Evolutionary conservation across 495 filamentous ascomycete species (phyloP), one percentile per base, ranked within the genome.

Genomic region (Pseudevernia furfuracea): DNA sequence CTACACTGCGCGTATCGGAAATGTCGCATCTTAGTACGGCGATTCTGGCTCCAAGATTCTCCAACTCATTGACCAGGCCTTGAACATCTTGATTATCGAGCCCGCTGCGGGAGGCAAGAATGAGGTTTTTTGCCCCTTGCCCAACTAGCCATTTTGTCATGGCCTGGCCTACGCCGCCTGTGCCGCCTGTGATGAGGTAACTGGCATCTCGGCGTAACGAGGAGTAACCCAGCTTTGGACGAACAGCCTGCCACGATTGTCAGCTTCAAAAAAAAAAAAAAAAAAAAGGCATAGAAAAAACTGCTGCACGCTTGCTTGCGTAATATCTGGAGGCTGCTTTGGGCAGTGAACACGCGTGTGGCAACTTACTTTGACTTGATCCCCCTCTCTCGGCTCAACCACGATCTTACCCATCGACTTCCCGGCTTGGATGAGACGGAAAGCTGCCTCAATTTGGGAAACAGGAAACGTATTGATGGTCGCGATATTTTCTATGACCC

Each of bases 141-240:
- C 74, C 69, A 7, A 80, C 79, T 77, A 87, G 81, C 81, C 81
- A 84, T 1, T 72, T 72, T 0, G 80, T 69, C 53, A 86, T 74
- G 46, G 77, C 74, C 58, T 78, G 72, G 12, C 83, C 84, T 10
- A 87, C 71, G 44, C 84, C 84, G 23, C 83, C 84, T 5, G 83
- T 77, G 25, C 85, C 83, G 25, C 85, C 84, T 59, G 81, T 75
- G 19, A 87, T 70, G 25, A 87, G 71, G 67, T 87, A 87, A 1
- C 81, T 77, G 1, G 76, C 80, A 37, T 72, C 46, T 15, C n/a
- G 36, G 11, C 10, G 57, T 9, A 41, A 10, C n/a, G 36, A 25
- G 7, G 56, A 14, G 57, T 59, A 6, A 32, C n/a, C 36, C 30
- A 41, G 14, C 7, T 30, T 55, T 3, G 52, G 30, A 41, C 25